phyloP scores from a whole-genome alignment of 2,329 filamentous ascomycete genomes.

The Colletotrichum tropicale region DNA sequence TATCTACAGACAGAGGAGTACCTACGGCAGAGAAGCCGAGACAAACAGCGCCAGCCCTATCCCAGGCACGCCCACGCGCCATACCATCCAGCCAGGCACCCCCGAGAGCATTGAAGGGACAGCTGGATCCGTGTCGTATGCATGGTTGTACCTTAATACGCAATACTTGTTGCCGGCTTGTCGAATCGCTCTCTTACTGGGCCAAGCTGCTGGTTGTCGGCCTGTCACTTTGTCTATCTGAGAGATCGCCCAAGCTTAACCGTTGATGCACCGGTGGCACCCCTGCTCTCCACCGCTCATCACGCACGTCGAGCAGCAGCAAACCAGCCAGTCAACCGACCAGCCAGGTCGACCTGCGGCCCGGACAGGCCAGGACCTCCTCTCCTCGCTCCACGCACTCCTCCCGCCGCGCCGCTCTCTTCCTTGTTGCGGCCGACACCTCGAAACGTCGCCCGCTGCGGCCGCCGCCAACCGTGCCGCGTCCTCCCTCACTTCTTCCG shows the following conservation, averaged over 20 bases:
- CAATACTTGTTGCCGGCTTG: background rate
- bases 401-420: conserved; percentile 3
- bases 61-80: background rate
- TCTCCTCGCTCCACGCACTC: conserved; percentile 14
- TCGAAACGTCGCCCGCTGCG: conserved; percentile 10
- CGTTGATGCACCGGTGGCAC: conserved; percentile 9
- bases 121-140: background rate
- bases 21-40: background rate
- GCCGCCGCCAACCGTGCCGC: conserved; percentile 2
- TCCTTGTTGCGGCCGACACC: conserved; percentile 12
- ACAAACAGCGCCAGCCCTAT: conserved; percentile 10
- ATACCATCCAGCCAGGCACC: background rate
- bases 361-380: conserved; percentile 11
- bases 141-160: conserved; percentile 18
- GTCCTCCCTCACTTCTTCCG: background rate
- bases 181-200: background rate
- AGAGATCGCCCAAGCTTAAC: conserved; percentile 9
- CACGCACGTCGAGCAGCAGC: conserved; percentile 17
- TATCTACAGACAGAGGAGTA: background rate
- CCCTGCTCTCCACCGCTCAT: conserved; percentile 18
- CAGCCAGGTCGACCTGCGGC: background rate
- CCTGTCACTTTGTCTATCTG: conserved; percentile 5
- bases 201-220: conserved; percentile 7
- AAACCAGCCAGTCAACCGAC: conserved; percentile 10
- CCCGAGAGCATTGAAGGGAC: background rate